Conservation (phyloP, 2,329 filamentous ascomycete genomes). For the Lecanicillium sp. region DNA sequence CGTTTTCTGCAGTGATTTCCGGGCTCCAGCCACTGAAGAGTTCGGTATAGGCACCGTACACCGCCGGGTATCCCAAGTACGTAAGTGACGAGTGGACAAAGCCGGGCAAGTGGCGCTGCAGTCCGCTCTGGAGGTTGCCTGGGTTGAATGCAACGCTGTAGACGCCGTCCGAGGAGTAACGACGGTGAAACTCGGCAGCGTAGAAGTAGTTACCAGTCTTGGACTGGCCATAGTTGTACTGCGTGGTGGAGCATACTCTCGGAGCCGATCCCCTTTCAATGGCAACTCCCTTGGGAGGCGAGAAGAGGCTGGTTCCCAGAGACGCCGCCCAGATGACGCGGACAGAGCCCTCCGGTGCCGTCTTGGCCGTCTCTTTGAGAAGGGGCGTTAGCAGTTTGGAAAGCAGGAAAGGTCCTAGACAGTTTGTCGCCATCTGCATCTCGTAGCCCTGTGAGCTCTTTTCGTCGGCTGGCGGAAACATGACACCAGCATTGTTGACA, state of each 20-base stretch:
- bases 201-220: constrained; percentile 15
- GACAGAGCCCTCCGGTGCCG: constrained; percentile 14
- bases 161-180: constrained; percentile 15
- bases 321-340: constrained; percentile 17
- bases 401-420: constrained; percentile 27
- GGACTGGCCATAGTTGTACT: constrained; percentile 15
- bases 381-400: constrained; percentile 24
- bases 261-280: background rate
- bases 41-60: constrained; percentile 8
- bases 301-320: constrained; percentile 12
- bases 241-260: constrained; percentile 9
- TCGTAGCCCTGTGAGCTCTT: constrained; percentile 27
- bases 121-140: constrained; percentile 23
- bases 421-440: constrained; percentile 29
- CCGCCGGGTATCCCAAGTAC: constrained; percentile 6
- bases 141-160: constrained; percentile 21
- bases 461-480: constrained; percentile 23
- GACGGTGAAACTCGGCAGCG: constrained; percentile 15
- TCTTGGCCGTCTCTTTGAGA: constrained; percentile 18
- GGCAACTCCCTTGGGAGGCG: constrained; percentile 5
- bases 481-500: constrained; percentile 30
- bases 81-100: constrained; percentile 9
- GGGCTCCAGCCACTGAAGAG: constrained; percentile 13
- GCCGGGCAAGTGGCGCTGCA: constrained; percentile 16
- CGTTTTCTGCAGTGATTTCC: constrained; percentile 26